These are phyloP conservation scores for Candida argentea DNA, from an alignment of 805 yeast species.

Conservation along the genomic window DNA sequence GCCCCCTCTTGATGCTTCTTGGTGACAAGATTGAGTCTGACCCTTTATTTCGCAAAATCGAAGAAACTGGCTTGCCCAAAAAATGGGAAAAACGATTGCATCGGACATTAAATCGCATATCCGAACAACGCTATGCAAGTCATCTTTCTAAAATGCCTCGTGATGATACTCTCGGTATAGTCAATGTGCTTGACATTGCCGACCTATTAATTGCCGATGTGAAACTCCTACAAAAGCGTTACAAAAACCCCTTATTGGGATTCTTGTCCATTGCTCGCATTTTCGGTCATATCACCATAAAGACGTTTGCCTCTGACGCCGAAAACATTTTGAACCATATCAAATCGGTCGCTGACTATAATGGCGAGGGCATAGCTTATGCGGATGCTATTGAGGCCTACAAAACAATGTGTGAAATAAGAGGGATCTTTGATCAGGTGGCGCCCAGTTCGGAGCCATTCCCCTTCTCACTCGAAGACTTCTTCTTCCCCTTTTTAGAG, in stretches of 20 bases:
- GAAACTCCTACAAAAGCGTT: slow-evolving; percentile 45
- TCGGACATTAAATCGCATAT: slow-evolving; percentile 22
- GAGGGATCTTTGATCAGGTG: slow-evolving; percentile 42
- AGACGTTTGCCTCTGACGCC: slow-evolving; percentile 45
- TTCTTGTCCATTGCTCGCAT: slow-evolving; percentile 41
- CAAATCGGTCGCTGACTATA: slow-evolving; percentile 26
- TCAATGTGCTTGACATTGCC: slow-evolving; percentile 48
- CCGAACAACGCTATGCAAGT: slow-evolving; percentile 30
- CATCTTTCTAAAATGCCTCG: slow-evolving; percentile 45
- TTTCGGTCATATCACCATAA: slow-evolving; percentile 38
- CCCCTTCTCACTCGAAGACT: slow-evolving; percentile 41
- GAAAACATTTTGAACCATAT: slow-evolving; percentile 41
- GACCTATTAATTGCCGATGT: slow-evolving; percentile 42
- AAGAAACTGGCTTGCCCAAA: slow-evolving; percentile 26
- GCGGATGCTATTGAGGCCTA: slow-evolving; percentile 53
- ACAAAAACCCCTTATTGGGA: slow-evolving; percentile 52
- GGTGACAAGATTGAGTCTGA: slow-evolving; percentile 43
- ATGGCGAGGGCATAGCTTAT: slow-evolving; percentile 29
- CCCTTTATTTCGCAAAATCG: slow-evolving; percentile 25
- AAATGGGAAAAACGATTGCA: slow-evolving; percentile 36
- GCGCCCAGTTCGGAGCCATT: slow-evolving; percentile 18
- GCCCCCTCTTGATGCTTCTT: slow-evolving; percentile 39
- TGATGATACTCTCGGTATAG: slow-evolving; percentile 39
- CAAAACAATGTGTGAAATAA: slow-evolving; percentile 39
- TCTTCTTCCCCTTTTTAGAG: slow-evolving; percentile 34